These are phyloP conservation scores for Plasmodiophora brassicae DNA, from an alignment of 208 protist genomes.

Conservation along the genomic window DNA sequence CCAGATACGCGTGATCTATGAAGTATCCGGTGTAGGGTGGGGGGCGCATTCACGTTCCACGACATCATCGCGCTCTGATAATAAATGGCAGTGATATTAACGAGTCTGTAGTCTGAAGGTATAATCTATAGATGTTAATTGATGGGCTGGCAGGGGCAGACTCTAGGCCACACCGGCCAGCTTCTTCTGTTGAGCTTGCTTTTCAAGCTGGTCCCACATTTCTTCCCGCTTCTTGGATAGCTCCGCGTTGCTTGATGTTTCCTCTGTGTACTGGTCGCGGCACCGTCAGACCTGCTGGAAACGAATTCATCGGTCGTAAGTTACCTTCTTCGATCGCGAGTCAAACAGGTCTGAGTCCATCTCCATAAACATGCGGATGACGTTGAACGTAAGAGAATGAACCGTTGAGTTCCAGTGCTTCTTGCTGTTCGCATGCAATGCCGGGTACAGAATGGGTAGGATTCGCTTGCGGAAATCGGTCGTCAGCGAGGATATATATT, in stretches of 20 bases:
- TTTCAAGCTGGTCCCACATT: not conserved
- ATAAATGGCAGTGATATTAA: no score
- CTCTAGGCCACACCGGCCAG: not conserved
- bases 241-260: not conserved
- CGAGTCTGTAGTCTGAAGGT: no score
- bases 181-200: not conserved
- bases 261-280: not conserved
- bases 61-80: no score
- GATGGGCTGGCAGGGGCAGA: no score
- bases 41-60: no score
- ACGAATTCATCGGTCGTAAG: not conserved
- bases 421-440: slow-evolving; percentile 39
- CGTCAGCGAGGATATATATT: slow-evolving; percentile 57
- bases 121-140: no score
- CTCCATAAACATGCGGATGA: slow-evolving; percentile 59
- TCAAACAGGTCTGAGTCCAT: slow-evolving; percentile 55
- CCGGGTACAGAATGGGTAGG: slow-evolving; percentile 45
- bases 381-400: slow-evolving; percentile 54
- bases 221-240: not conserved
- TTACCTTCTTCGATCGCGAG: slow-evolving; percentile 37
- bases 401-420: slow-evolving; percentile 50
- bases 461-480: slow-evolving; percentile 45
- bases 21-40: no score
- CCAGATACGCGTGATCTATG: no score
- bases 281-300: not conserved